These are phyloP conservation scores for Gloeophyllum trabeum DNA, from an alignment of 768 basidiomycete species.

Conservation along the genomic window DNA sequence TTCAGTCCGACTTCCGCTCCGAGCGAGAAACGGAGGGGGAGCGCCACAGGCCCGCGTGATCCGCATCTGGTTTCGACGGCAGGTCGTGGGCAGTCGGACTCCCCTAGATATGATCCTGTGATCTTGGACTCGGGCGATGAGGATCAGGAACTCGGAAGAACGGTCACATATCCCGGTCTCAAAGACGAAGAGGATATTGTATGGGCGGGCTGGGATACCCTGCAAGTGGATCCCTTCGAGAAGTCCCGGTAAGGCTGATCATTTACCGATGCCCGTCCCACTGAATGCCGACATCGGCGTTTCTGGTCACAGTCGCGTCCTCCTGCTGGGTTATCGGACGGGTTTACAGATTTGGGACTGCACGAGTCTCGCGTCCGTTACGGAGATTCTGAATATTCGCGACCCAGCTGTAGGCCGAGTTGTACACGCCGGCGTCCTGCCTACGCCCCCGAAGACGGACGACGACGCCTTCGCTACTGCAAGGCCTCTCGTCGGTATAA, in stretches of 20 bases:
- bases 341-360: slow-evolving; percentile 58
- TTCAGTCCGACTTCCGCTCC: slow-evolving; percentile 5
- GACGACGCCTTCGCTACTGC: slow-evolving; percentile 19
- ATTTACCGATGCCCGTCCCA: not conserved
- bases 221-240: slow-evolving; percentile 8
- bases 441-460: slow-evolving; percentile 13
- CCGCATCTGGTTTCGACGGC: too few relatives aligned
- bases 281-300: slow-evolving; percentile 3
- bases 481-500: slow-evolving; percentile 23
- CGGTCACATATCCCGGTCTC: slow-evolving; percentile 16
- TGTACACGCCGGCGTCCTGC: slow-evolving; percentile 30
- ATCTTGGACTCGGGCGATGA: not conserved
- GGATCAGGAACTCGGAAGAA: slow-evolving; percentile 1
- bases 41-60: too few relatives aligned
- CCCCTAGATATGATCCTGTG: too few relatives aligned
- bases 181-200: slow-evolving; percentile 22
- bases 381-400: slow-evolving; percentile 42
- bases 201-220: slow-evolving; percentile 35
- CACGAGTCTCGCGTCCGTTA: slow-evolving; percentile 34
- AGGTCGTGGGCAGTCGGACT: too few relatives aligned
- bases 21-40: slow-evolving; percentile 8
- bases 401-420: slow-evolving; percentile 22
- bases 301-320: slow-evolving; percentile 27
- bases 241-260: not conserved
- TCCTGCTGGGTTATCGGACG: slow-evolving; percentile 40